These are phyloP conservation scores for Berkeleyomyces basicola DNA, from an alignment of 2,329 filamentous ascomycete species.

Conservation along the genomic window DNA sequence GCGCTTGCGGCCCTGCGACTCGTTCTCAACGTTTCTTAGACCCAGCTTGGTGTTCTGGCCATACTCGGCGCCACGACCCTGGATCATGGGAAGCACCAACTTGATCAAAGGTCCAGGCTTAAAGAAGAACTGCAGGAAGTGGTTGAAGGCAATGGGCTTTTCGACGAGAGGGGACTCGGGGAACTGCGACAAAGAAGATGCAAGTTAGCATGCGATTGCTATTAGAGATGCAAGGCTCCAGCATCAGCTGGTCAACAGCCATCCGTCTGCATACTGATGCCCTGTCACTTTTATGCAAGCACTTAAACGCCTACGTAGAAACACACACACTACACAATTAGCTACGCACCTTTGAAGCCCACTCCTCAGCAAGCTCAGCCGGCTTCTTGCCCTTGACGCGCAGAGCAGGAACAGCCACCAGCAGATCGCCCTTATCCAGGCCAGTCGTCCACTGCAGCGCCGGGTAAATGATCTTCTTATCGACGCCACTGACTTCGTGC, in stretches of 20 bases:
- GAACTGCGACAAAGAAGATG: constrained; percentile 31
- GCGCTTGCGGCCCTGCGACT: constrained; percentile 44
- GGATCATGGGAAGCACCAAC: constrained; percentile 53
- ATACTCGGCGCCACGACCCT: constrained; percentile 39
- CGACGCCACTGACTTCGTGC: constrained; percentile 51
- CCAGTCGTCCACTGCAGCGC: constrained; percentile 63
- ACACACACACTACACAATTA: neutral
- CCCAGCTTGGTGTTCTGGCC: constrained; percentile 47
- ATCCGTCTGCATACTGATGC: neutral
- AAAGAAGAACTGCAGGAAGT: constrained; percentile 68
- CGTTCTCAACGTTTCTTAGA: constrained; percentile 43
- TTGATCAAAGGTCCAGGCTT: constrained; percentile 48
- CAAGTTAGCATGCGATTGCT: neutral
- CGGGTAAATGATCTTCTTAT: constrained; percentile 53
- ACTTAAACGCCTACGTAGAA: neutral
- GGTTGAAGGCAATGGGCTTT: constrained; percentile 48
- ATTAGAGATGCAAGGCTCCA: no score
- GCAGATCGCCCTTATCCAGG: constrained; percentile 68
- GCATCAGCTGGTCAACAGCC: no score
- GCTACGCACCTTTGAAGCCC: constrained; percentile 38
- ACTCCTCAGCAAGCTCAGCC: constrained; percentile 42
- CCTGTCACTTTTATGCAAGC: neutral
- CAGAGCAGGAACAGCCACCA: constrained; percentile 63
- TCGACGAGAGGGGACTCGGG: constrained; percentile 58
- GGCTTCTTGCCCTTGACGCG: constrained; percentile 57